Percentiles rank a stretch among this genome's conserved stretches.
Conservation (phyloP, 805 yeast species). For the Ogataea zsoltii region DNA sequence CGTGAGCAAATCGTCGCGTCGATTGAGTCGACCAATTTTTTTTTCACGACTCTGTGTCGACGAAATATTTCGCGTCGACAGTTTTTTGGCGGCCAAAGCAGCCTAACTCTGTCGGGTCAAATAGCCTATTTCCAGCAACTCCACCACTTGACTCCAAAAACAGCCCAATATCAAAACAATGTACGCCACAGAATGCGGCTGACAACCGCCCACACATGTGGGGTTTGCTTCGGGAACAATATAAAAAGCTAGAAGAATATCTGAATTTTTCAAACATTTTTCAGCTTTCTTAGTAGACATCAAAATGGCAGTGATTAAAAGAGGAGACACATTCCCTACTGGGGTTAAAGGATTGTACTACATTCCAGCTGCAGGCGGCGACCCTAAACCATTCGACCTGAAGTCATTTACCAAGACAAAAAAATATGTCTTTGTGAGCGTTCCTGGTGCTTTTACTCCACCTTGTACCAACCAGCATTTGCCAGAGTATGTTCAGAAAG, state of each 20-base stretch:
- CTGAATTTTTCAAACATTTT: too few relatives aligned
- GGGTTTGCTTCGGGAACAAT: background rate
- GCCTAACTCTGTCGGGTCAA: too few relatives aligned
- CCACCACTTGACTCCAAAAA: background rate
- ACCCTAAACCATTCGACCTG: conserved; percentile 38
- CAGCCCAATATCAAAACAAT: background rate
- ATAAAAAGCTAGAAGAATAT: conserved; percentile 5
- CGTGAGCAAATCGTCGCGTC: too few relatives aligned
- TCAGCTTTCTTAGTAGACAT: background rate
- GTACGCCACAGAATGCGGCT: background rate
- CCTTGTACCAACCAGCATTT: conserved; percentile 73
- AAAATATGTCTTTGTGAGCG: conserved; percentile 69
- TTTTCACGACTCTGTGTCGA: too few relatives aligned
- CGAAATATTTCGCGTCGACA: too few relatives aligned
- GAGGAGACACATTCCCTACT: conserved; percentile 39
- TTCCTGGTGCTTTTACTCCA: conserved; percentile 89
- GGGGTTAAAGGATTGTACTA: conserved; percentile 35
- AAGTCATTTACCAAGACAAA: conserved; percentile 38
- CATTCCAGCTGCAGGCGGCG: conserved; percentile 35
- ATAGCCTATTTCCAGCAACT: too few relatives aligned
- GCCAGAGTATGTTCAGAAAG: conserved; percentile 60
- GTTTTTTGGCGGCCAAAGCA: too few relatives aligned
- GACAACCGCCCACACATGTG: background rate
- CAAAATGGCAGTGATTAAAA: conserved; percentile 21
- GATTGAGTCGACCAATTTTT: too few relatives aligned